A percentile compares a stretch with the other conserved stretches of the same genome.
phyloP scores from a whole-genome alignment of 805 yeast species.

The Zygosaccharomyces lentus region DNA sequence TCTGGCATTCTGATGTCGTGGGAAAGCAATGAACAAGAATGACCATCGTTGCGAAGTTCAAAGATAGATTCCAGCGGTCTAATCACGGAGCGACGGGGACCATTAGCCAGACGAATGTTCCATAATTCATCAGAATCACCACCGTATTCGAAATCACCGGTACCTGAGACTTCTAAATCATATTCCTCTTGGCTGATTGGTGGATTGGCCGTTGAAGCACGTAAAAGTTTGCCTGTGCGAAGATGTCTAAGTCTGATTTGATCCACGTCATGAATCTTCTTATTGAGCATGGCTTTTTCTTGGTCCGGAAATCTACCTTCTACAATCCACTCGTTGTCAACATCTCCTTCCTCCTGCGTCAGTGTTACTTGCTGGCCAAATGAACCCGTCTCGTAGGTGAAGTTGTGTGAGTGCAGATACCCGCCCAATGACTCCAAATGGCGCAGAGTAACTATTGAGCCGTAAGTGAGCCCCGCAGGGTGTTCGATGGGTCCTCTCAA shows the following conservation, averaged over 20 bases:
- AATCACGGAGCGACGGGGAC: slow-evolving; percentile 35
- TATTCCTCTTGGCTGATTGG: slow-evolving; percentile 90
- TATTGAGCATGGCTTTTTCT: slow-evolving; percentile 25
- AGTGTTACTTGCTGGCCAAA: slow-evolving; percentile 77
- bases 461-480: slow-evolving; percentile 67
- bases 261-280: slow-evolving; percentile 47
- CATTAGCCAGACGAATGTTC: slow-evolving; percentile 49
- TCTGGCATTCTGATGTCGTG: slow-evolving; percentile 71
- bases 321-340: slow-evolving; percentile 69
- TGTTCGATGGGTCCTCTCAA: slow-evolving; percentile 37
- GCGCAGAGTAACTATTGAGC: slow-evolving; percentile 66
- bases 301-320: slow-evolving; percentile 38
- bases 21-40: slow-evolving; percentile 68
- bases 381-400: slow-evolving; percentile 59
- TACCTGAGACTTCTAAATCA: slow-evolving; percentile 72
- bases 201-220: slow-evolving; percentile 66
- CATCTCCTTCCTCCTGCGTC: slow-evolving; percentile 53
- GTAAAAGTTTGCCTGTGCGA: slow-evolving; percentile 60
- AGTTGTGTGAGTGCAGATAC: slow-evolving; percentile 75
- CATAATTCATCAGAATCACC: slow-evolving; percentile 73
- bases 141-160: slow-evolving; percentile 55
- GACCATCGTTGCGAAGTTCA: slow-evolving; percentile 60
- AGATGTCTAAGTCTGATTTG: slow-evolving; percentile 66
- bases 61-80: slow-evolving; percentile 66
- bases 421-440: slow-evolving; percentile 68